phyloP scores from a whole-genome alignment of 345 rosid species.

The Clarkia xantiana region DNA sequence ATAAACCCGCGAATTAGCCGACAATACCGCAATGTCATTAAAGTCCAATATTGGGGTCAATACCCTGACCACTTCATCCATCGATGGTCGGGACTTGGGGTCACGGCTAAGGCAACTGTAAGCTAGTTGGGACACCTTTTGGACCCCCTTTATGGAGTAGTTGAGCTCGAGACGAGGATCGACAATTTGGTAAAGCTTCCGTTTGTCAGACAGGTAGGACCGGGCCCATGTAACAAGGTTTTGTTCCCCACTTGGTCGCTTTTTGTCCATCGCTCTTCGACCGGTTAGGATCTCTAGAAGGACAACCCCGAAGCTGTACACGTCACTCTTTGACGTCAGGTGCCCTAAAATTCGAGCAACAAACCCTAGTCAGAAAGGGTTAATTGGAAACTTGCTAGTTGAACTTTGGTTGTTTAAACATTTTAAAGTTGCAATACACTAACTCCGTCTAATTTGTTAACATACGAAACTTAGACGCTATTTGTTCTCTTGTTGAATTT shows the following conservation, averaged over 20 bases:
- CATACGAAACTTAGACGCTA: too few species aligned
- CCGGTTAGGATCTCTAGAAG: constrained; percentile 87
- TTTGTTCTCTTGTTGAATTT: too few species aligned
- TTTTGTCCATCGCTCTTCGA: constrained; percentile 94
- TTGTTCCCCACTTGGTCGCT: constrained; percentile 73
- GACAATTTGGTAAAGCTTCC: constrained; percentile 58
- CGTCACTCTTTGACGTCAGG: constrained; percentile 86
- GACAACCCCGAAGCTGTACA: constrained; percentile 91
- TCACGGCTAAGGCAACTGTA: constrained; percentile 52
- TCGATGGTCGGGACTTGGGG: constrained; percentile 57
- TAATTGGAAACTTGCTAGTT: too few species aligned
- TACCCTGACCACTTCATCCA: constrained; percentile 54
- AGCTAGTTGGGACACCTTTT: constrained; percentile 59
- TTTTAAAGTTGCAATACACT: too few species aligned
- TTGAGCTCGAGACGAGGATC: constrained; percentile 85
- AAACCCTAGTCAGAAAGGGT: too few species aligned
- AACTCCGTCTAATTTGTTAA: too few species aligned
- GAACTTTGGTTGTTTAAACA: too few species aligned
- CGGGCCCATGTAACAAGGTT: constrained; percentile 91
- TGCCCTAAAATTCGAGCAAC: constrained; percentile 50
- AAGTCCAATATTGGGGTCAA: constrained; percentile 55
- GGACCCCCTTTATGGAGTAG: constrained; percentile 69
- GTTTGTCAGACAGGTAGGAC: constrained; percentile 65
- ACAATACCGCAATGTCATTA: constrained; percentile 49
- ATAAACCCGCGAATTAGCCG: constrained; percentile 40